Percentiles rank a stretch among this genome's conserved stretches.
phyloP scores from a whole-genome alignment of 352 stramenopile species.

The Globisporangium spiculum region DNA sequence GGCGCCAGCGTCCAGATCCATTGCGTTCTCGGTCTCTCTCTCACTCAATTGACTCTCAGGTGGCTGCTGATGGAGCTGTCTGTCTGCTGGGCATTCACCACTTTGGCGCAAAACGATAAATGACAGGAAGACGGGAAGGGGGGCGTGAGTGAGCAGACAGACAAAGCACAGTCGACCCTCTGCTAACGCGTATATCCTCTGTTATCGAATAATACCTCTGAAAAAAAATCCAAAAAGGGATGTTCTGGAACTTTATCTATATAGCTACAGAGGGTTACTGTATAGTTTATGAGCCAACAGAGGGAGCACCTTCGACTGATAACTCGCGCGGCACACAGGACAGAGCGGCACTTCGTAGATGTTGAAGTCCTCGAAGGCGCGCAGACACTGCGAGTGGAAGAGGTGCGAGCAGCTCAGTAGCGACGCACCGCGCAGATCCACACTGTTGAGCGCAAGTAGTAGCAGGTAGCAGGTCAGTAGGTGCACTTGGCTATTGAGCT shows the following conservation, averaged over 20 bases:
- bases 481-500: not conserved
- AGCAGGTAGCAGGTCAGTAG: not conserved
- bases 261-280: not conserved
- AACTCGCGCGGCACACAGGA: constrained; percentile 64
- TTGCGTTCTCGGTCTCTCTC: constrained; percentile 11
- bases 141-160: not conserved
- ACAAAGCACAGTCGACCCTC: not conserved
- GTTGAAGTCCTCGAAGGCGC: constrained; percentile 83
- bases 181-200: not conserved
- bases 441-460: constrained; percentile 18
- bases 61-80: not conserved
- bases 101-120: constrained; percentile 9
- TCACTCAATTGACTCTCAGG: not conserved
- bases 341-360: constrained; percentile 81
- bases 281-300: not conserved
- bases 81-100: not conserved
- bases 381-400: constrained; percentile 72
- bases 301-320: constrained; percentile 18
- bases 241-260: not conserved
- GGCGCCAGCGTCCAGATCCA: constrained; percentile 75
- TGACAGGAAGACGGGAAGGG: constrained; percentile 1
- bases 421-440: constrained; percentile 30
- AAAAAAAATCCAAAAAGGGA: not conserved
- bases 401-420: constrained; percentile 80
- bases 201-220: not conserved